Conservation (phyloP, 2,329 filamentous ascomycete genomes). For the Didymella keratinophila region DNA sequence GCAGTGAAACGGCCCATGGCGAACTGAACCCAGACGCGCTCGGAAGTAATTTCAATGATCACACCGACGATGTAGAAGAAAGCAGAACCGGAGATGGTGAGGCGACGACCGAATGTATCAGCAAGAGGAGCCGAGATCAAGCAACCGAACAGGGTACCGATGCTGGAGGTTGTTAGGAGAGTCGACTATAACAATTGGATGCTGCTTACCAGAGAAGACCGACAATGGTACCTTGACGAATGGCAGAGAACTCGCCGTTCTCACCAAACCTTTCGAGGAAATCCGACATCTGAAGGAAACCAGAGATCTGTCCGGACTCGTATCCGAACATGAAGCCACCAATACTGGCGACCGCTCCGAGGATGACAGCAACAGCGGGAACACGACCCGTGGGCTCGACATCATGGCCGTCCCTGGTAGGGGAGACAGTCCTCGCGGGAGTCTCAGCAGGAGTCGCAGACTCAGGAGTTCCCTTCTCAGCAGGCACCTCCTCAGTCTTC, state of each 20-base stretch:
- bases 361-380: slow-evolving; percentile 38
- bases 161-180: slow-evolving; percentile 40
- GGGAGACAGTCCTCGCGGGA: slow-evolving; percentile 36
- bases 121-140: slow-evolving; percentile 66
- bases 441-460: slow-evolving; percentile 36
- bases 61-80: slow-evolving; percentile 71
- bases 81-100: slow-evolving; percentile 68
- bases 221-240: slow-evolving; percentile 48
- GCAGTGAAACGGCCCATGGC: slow-evolving; percentile 69
- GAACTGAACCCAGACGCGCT: slow-evolving; percentile 67
- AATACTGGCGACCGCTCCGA: slow-evolving; percentile 45
- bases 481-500: slow-evolving; percentile 24
- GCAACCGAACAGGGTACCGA: slow-evolving; percentile 77
- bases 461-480: slow-evolving; percentile 38
- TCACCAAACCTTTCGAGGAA: slow-evolving; percentile 46
- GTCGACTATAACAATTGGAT: not conserved
- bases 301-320: slow-evolving; percentile 40
- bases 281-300: slow-evolving; percentile 47
- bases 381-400: slow-evolving; percentile 35
- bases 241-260: slow-evolving; percentile 43
- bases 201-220: slow-evolving; percentile 45
- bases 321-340: slow-evolving; percentile 50
- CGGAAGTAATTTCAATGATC: slow-evolving; percentile 70
- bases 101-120: slow-evolving; percentile 67
- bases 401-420: slow-evolving; percentile 14